Conservation (phyloP, 2,329 filamentous ascomycete genomes). For the Trichoderma arundinaceum region DNA sequence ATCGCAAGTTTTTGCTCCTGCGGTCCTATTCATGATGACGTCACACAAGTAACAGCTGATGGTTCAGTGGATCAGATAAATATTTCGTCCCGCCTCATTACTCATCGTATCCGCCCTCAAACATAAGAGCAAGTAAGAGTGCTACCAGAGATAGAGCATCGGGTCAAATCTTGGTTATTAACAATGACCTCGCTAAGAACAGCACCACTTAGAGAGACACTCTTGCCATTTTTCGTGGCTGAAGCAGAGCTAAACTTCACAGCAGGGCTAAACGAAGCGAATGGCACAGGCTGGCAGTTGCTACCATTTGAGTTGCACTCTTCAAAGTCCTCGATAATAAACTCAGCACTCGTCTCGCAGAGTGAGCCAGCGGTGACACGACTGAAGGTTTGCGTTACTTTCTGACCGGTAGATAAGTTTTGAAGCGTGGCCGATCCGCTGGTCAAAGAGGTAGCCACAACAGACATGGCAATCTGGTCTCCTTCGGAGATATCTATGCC, state of each 20-base stretch:
- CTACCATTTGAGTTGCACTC: constrained; percentile 8
- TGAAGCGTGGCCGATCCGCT: constrained; percentile 22
- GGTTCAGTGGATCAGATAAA: no score
- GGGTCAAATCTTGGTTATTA: constrained; percentile 22
- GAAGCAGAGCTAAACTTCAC: constrained; percentile 19
- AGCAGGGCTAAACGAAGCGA: constrained; percentile 24
- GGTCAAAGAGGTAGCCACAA: constrained; percentile 21
- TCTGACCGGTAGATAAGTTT: constrained; percentile 18
- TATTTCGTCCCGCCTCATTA: not conserved
- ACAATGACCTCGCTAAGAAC: constrained; percentile 13
- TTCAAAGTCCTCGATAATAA: constrained; percentile 25
- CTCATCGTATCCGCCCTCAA: not conserved
- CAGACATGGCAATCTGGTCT: constrained; percentile 15
- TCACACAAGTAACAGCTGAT: no score
- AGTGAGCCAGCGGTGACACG: constrained; percentile 20
- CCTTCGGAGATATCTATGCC: constrained; percentile 17
- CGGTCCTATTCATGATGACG: no score
- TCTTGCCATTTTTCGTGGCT: constrained; percentile 5
- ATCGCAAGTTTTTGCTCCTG: no score
- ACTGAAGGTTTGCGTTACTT: constrained; percentile 19
- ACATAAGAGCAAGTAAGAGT: constrained; percentile 21
- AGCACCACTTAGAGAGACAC: constrained; percentile 19
- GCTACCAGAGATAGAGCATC: constrained; percentile 22
- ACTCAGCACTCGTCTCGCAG: constrained; percentile 23
- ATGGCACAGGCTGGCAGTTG: constrained; percentile 18